Conservation (phyloP, 1,284 basidiomycete species). For the Cryptococcus sp. region DNA sequence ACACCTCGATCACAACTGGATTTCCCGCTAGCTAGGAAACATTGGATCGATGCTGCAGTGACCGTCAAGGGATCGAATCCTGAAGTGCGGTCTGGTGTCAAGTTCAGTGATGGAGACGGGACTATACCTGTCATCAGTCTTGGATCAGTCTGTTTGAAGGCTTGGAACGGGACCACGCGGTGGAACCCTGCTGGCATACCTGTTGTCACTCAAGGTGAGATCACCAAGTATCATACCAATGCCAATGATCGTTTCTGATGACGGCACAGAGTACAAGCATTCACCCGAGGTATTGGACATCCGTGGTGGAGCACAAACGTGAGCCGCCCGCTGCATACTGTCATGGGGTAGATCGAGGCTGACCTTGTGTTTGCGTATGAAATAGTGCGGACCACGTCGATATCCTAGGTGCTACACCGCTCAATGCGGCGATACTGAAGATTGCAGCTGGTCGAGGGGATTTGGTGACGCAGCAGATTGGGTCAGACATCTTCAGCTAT, state of each 20-base stretch:
- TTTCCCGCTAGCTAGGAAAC: slow-evolving; percentile 63
- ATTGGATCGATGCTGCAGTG: slow-evolving; percentile 82
- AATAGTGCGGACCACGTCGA: slow-evolving; percentile 78
- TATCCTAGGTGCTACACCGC: slow-evolving; percentile 79
- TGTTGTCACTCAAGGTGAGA: slow-evolving; percentile 76
- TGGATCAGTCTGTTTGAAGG: slow-evolving; percentile 93
- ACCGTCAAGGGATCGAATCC: slow-evolving; percentile 66
- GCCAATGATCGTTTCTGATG: background rate
- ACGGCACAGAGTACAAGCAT: slow-evolving; percentile 70
- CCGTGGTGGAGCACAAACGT: slow-evolving; percentile 84
- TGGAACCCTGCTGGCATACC: slow-evolving; percentile 94
- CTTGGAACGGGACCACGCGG: slow-evolving; percentile 78
- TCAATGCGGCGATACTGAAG: slow-evolving; percentile 91
- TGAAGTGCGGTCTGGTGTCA: slow-evolving; percentile 78
- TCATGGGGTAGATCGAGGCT: slow-evolving; percentile 3
- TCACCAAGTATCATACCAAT: too few relatives aligned
- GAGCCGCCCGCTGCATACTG: slow-evolving; percentile 23
- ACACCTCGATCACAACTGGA: slow-evolving; percentile 60
- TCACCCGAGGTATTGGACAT: slow-evolving; percentile 72
- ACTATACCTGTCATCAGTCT: slow-evolving; percentile 88
- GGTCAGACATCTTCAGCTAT: slow-evolving; percentile 79
- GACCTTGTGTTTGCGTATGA: background rate
- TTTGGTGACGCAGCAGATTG: slow-evolving; percentile 64
- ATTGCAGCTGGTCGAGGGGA: slow-evolving; percentile 56
- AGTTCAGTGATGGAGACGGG: slow-evolving; percentile 92